Evolutionary conservation across 2,329 filamentous ascomycete genomes (phyloP).

Genomic region (Fusarium duplospermum): DNA sequence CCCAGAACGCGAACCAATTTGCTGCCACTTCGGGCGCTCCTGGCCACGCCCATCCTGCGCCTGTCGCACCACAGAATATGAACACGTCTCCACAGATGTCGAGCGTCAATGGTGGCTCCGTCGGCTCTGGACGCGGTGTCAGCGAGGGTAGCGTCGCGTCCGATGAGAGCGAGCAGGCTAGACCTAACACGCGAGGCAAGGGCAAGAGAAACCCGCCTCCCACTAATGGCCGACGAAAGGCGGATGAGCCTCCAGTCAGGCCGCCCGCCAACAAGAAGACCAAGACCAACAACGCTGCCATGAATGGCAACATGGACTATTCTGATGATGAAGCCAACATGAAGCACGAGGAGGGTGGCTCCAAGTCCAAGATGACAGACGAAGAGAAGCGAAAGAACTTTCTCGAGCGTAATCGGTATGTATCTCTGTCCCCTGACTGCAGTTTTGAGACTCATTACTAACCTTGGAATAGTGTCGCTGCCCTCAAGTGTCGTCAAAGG

Average conservation of each 20-base stretch:
- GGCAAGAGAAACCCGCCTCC: slow-evolving; percentile 73
- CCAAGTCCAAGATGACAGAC: slow-evolving; percentile 60
- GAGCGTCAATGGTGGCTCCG: slow-evolving; percentile 59
- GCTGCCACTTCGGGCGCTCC: slow-evolving; percentile 57
- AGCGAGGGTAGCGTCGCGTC: slow-evolving; percentile 79
- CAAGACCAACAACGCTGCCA: slow-evolving; percentile 58
- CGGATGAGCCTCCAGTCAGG: slow-evolving; percentile 74
- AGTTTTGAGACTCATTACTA: neutral
- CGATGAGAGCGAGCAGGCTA: slow-evolving; percentile 77
- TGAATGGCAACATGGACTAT: slow-evolving; percentile 60
- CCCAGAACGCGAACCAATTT: slow-evolving; percentile 62
- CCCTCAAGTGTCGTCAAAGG: slow-evolving; percentile 94
- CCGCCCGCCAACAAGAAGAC: slow-evolving; percentile 75
- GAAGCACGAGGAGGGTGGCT: slow-evolving; percentile 38
- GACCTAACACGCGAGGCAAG: slow-evolving; percentile 73
- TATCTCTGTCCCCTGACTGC: slow-evolving; percentile 22
- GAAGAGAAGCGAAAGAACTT: slow-evolving; percentile 99
- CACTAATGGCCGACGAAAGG: slow-evolving; percentile 80
- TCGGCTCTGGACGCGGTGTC: slow-evolving; percentile 62
- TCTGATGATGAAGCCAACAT: slow-evolving; percentile 64
- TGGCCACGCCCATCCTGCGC: slow-evolving; percentile 61
- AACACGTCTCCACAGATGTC: slow-evolving; percentile 65
- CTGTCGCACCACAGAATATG: slow-evolving; percentile 49
- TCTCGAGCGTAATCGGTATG: slow-evolving; percentile 92
- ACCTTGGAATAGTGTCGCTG: slow-evolving; percentile 77